Evolutionary conservation across 2,329 filamentous ascomycete genomes (phyloP).

Genomic region (Lasiodiplodia citricola): DNA sequence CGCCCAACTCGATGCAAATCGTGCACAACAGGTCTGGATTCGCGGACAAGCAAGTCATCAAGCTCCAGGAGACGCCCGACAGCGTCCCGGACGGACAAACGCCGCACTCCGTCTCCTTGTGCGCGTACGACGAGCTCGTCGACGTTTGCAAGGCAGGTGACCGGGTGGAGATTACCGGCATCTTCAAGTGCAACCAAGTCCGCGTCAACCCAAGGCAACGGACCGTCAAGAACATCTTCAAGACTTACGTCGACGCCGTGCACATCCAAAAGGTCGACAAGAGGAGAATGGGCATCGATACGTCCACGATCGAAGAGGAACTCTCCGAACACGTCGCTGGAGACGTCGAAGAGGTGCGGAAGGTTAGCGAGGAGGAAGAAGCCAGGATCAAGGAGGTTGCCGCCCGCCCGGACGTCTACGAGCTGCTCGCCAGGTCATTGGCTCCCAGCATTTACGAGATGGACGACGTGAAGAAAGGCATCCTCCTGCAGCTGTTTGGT

Average conservation of each 20-base stretch:
- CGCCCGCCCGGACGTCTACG: constrained; percentile 84
- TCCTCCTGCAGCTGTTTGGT: constrained; percentile 93
- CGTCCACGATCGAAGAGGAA: constrained; percentile 84
- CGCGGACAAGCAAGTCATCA: constrained; percentile 98
- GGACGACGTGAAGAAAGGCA: constrained; percentile 99
- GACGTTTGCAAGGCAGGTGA: constrained; percentile 99
- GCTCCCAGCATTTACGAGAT: constrained; percentile 96
- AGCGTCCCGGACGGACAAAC: constrained; percentile 94
- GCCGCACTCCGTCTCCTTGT: constrained; percentile 94
- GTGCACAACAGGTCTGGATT: constrained; percentile 95
- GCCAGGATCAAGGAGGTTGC: constrained; percentile 84
- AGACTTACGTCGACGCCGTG: constrained; percentile 94
- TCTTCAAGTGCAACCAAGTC: constrained; percentile 93
- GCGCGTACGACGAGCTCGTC: constrained; percentile 94
- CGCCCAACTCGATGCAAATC: constrained; percentile 97
- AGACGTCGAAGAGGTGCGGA: constrained; percentile 80
- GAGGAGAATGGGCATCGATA: constrained; percentile 89
- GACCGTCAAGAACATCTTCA: constrained; percentile 93
- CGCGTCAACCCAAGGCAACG: constrained; percentile 92
- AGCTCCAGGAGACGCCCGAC: constrained; percentile 96
- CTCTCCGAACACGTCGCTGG: constrained; percentile 74
- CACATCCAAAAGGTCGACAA: constrained; percentile 98
- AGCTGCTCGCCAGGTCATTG: constrained; percentile 85
- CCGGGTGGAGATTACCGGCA: constrained; percentile 91
- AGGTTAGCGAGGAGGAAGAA: constrained; percentile 84